Base-by-base conservation (phyloP, 1,139 yeast species). In the Diutina mesorugosa region DNA sequence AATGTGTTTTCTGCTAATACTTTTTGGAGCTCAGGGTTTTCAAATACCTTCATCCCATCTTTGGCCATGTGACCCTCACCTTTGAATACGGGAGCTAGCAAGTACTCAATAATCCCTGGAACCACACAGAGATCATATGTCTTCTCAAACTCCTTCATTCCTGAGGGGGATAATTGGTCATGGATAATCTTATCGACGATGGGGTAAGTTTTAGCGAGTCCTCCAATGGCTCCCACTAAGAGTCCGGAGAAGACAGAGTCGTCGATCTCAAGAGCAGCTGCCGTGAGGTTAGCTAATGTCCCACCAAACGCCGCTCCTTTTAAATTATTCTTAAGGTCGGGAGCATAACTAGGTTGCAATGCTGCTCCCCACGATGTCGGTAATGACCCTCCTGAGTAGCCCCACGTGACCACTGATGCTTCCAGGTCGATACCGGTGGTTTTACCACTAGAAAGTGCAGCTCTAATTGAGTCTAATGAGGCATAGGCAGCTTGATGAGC, bases 351-450 rank as follows among this genome's bases (percentile, higher is more conserved):
- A 3, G 71, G 70, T 35, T 67, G 71, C 45, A 72, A 59, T 12
- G 69, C 64, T 1, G 74, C 68, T 6, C 74, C 76, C 77, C 77
- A 73, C 1, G 68, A 68, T 5, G 71, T 60, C 2, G 76, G 71
- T 28, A 70, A 60, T 2, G 73, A 62, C 1, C 76, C 76, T 9
- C 76, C 76, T 5, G 74, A 69, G 59, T 72, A 72, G 0, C 77
- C 77, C 69, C 72, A 70, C 56, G 72, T 54, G 1, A 64, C 67
- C 4, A 67, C 61, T 54, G 65, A 60, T 6, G 74, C 71, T 50
- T 64, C 61, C 0, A 61, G 12, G 6, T 62, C 56, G 14, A 69
- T 51, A 1, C 69, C 68, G 7, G 75, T 68, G n/a, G 63, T 55
- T 46, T 66, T 65, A 0, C 60, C 61, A 2, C 71, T 61, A 1